Evolutionary conservation across 257 asterid genomes (phyloP), one percentile per base, ranked within the genome.

Genomic region (Solanum pinnatisectum): DNA sequence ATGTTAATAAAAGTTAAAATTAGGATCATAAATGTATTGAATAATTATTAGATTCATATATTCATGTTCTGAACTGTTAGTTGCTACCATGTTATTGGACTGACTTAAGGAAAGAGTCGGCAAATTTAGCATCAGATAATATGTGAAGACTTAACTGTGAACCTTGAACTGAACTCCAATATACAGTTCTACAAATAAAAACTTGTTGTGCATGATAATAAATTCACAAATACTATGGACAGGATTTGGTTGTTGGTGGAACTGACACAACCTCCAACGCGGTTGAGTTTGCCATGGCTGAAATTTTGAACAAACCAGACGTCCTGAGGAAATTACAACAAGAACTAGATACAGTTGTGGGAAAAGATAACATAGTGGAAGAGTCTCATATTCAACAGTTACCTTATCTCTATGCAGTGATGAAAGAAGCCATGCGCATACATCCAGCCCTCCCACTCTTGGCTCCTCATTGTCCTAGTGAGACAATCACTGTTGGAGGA

Each of bases 231-330:
- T 30, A 25, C 13, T 37, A 33, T 37, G 72, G 68, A 44, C 88
- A 95, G 96, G 98, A 94, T 68, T 93, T 95, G 97, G 93, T 93
- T 1, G 95, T 94, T 0, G 98, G 95, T 8, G 98, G 98, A n/a
- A 94, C 95, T 0, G 96, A 95, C 68, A 93, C 98, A 16, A 93
- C 96, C 25, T 89, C 98, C 13, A 96, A 92, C 88, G 30, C 94
- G 0, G 68, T 94, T 11, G 98, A 95, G 70, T 96, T 68, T 39
- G 95, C 98, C 39, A 52, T 96, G 87, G 94, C 98, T 0, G 96
- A 96, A 86, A 88, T 96, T 84, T 91, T 95, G 93, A 93, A 93
- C 88, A 56, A 56, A 56, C 10, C n/a, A 6, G n/a, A 56, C 4
- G 10, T 56, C 65, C 65, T 56, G 65, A 56, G 65, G 10, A 56